phyloP scores from a whole-genome alignment of 2,329 filamentous ascomycete species.

The Monilinia laxa region DNA sequence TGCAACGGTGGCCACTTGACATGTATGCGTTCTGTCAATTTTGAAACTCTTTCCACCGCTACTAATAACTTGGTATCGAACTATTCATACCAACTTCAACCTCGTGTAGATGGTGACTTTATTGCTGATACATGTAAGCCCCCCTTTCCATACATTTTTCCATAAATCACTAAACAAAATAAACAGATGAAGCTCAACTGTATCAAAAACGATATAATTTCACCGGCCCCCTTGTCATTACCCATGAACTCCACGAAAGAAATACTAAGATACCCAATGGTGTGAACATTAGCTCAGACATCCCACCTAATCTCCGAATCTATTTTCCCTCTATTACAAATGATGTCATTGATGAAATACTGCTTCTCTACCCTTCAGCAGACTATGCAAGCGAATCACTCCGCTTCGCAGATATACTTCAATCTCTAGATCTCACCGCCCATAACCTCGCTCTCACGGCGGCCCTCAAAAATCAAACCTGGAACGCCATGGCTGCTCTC shows the following conservation, averaged over 20 bases:
- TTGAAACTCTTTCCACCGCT: constrained; percentile 38
- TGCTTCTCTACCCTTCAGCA: constrained; percentile 40
- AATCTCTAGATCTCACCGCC: constrained; percentile 41
- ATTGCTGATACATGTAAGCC: constrained; percentile 37
- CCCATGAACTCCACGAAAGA: constrained; percentile 42
- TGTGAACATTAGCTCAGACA: constrained; percentile 41
- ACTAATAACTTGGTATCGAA: constrained; percentile 33
- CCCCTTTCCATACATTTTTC: not conserved
- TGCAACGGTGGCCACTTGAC: constrained; percentile 37
- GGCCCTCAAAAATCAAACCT: constrained; percentile 42
- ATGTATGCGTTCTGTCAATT: constrained; percentile 40
- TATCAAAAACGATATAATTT: constrained; percentile 44
- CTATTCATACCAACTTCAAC: constrained; percentile 42
- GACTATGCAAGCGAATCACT: constrained; percentile 42
- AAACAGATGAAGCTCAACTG: constrained; percentile 40
- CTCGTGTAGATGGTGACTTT: constrained; percentile 43
- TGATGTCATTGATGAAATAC: constrained; percentile 37
- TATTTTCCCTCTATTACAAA: constrained; percentile 43
- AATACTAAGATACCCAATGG: constrained; percentile 39
- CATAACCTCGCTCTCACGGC: constrained; percentile 42
- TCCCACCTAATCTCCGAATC: constrained; percentile 38
- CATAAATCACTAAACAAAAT: constrained; percentile 9
- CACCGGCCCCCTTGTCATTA: constrained; percentile 41
- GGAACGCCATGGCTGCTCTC: constrained; percentile 42
- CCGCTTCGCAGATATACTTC: constrained; percentile 42